phyloP scores from a whole-genome alignment of 2,329 filamentous ascomycete species.

The Ceratocystis variospora region DNA sequence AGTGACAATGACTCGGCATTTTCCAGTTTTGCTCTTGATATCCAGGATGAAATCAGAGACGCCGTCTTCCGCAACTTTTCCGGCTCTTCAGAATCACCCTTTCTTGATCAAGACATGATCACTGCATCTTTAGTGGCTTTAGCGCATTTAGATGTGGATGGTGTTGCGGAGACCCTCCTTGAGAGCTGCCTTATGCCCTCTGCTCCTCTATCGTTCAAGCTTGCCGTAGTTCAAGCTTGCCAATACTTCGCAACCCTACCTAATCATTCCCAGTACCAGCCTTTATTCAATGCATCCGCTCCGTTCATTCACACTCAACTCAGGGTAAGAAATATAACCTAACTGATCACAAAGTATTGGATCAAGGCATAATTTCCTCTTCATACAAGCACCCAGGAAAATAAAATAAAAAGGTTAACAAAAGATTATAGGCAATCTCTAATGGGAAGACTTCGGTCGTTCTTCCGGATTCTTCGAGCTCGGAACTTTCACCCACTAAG shows the following conservation, averaged over 20 bases:
- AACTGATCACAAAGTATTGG: too few species aligned
- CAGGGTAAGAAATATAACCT: slow-evolving; percentile 31
- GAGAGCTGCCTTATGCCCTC: slow-evolving; percentile 43
- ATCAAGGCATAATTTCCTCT: too few species aligned
- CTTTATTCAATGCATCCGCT: slow-evolving; percentile 42
- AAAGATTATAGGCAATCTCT: slow-evolving; percentile 15
- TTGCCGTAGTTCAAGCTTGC: slow-evolving; percentile 48
- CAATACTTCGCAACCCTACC: slow-evolving; percentile 45
- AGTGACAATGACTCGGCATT: slow-evolving; percentile 48
- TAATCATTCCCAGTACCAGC: slow-evolving; percentile 36
- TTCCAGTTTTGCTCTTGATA: slow-evolving; percentile 54
- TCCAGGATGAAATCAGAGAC: slow-evolving; percentile 54
- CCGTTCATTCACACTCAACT: slow-evolving; percentile 44
- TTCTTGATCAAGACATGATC: slow-evolving; percentile 50
- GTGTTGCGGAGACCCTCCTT: slow-evolving; percentile 42
- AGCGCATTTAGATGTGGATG: slow-evolving; percentile 46
- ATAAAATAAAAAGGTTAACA: slow-evolving; percentile 1
- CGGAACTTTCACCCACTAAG: slow-evolving; percentile 17
- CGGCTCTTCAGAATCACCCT: slow-evolving; percentile 33
- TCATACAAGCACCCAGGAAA: too few species aligned
- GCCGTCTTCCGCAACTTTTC: slow-evolving; percentile 46
- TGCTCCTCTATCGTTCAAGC: slow-evolving; percentile 46
- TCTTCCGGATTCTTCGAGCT: slow-evolving; percentile 11
- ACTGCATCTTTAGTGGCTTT: slow-evolving; percentile 54
- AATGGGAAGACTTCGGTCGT: slow-evolving; percentile 10